Evolutionary conservation across 208 protist genomes (phyloP).

Genomic region (Zelonia costaricensis): DNA sequence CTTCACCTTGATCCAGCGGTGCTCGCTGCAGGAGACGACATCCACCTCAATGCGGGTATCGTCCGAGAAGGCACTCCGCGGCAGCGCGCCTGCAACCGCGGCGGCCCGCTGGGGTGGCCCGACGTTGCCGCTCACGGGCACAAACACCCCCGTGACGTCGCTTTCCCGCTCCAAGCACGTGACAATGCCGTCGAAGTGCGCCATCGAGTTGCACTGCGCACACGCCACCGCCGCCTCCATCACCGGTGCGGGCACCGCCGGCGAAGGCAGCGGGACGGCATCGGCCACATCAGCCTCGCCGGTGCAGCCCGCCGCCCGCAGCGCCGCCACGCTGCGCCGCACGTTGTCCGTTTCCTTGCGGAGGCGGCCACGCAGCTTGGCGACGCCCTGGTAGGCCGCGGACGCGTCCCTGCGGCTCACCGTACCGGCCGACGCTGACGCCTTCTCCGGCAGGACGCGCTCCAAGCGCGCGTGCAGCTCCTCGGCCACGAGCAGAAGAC

Average conservation of each 20-base stretch:
- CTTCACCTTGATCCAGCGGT: slow-evolving; percentile 73
- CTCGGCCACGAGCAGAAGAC: slow-evolving; percentile 5
- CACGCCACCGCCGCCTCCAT: slow-evolving; percentile 19
- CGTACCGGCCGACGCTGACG: not conserved
- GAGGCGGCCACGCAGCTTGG: slow-evolving; percentile 30
- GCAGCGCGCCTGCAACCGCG: not conserved
- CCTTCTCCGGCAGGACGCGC: not conserved
- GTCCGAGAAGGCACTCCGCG: not conserved
- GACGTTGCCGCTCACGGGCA: slow-evolving; percentile 17
- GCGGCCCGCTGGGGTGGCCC: not conserved
- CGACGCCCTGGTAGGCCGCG: slow-evolving; percentile 10
- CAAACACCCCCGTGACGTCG: slow-evolving; percentile 40
- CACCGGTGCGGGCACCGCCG: slow-evolving; percentile 2
- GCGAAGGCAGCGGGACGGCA: not conserved
- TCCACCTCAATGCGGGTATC: slow-evolving; percentile 47
- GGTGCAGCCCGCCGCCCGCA: slow-evolving; percentile 9
- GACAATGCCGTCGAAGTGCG: slow-evolving; percentile 33
- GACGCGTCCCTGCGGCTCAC: not conserved
- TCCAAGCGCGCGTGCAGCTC: slow-evolving; percentile 12
- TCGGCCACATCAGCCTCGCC: too few relatives aligned
- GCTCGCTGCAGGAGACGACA: slow-evolving; percentile 45
- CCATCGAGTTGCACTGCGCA: slow-evolving; percentile 34
- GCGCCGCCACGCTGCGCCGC: slow-evolving; percentile 8
- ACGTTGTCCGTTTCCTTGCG: slow-evolving; percentile 22
- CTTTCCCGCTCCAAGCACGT: slow-evolving; percentile 34